Conservation (phyloP, 768 basidiomycete genomes). For the Lentinus tigrinus region DNA sequence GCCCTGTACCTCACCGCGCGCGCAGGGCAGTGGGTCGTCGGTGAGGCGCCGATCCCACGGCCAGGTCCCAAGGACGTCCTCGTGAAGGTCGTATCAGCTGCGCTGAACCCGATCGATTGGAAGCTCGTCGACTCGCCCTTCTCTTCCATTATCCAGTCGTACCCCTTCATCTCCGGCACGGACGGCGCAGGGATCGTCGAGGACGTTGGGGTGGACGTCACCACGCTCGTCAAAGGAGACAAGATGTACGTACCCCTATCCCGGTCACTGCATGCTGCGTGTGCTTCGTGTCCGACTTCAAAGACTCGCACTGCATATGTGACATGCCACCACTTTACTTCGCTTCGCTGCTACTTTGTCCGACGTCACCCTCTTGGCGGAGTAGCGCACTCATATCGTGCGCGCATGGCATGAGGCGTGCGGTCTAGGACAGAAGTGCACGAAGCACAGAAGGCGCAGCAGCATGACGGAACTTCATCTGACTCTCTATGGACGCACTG, state of each 20-base stretch:
- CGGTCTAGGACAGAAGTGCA: neutral
- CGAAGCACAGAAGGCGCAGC: neutral
- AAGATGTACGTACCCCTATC: constrained; percentile 33
- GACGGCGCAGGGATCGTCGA: constrained; percentile 41
- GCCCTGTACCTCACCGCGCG: constrained; percentile 13
- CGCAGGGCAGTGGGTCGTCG: neutral
- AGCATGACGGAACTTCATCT: neutral
- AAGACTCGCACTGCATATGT: too few species aligned
- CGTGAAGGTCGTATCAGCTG: constrained; percentile 28
- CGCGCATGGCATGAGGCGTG: neutral
- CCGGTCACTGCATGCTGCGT: too few species aligned
- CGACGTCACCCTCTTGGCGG: too few species aligned
- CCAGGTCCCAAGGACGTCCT: constrained; percentile 27
- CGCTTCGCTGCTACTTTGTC: too few species aligned
- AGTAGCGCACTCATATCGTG: neutral
- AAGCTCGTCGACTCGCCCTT: constrained; percentile 27
- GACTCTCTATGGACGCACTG: neutral
- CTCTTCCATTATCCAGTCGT: constrained; percentile 33
- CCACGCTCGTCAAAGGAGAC: constrained; percentile 36
- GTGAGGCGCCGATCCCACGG: neutral
- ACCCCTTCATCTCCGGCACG: constrained; percentile 37
- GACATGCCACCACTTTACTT: too few species aligned
- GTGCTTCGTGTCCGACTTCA: too few species aligned
- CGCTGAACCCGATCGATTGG: constrained; percentile 36
- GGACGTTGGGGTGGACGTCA: constrained; percentile 39